Conservation (phyloP, 1,284 basidiomycete genomes). For the Ganoderma resinaceum region DNA sequence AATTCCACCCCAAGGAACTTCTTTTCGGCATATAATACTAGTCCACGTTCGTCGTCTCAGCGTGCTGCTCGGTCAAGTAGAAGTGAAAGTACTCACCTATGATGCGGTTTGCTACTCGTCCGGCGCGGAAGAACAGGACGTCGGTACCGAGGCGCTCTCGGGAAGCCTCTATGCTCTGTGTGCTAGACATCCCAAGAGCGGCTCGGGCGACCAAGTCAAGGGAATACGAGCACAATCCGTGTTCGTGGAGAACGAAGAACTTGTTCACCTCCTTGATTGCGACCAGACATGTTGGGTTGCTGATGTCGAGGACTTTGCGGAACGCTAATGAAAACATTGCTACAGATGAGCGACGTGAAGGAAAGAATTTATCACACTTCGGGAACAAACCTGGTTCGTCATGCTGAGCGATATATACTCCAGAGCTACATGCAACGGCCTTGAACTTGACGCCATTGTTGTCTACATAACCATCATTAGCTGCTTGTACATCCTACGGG, state of each 20-base stretch:
- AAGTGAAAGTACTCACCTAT: slow-evolving; percentile 49
- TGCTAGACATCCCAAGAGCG: slow-evolving; percentile 53
- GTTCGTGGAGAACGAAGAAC: slow-evolving; percentile 68
- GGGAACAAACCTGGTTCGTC: slow-evolving; percentile 51
- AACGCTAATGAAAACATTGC: slow-evolving; percentile 51
- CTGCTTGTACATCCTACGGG: neutral
- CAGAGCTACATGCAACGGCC: slow-evolving; percentile 65
- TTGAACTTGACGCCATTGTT: slow-evolving; percentile 49
- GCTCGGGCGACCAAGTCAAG: slow-evolving; percentile 71
- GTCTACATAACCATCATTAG: neutral
- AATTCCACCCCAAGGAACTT: slow-evolving; percentile 63
- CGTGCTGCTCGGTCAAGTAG: neutral
- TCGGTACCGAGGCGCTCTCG: slow-evolving; percentile 62
- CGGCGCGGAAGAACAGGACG: slow-evolving; percentile 66
- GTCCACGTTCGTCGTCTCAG: neutral
- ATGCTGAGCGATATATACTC: slow-evolving; percentile 67
- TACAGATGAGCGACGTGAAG: neutral
- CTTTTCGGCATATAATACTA: slow-evolving; percentile 76
- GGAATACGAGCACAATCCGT: slow-evolving; percentile 67
- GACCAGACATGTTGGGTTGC: slow-evolving; percentile 58
- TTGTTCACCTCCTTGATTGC: slow-evolving; percentile 69
- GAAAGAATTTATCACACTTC: neutral
- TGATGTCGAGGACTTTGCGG: slow-evolving; percentile 56
- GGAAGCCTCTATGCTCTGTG: slow-evolving; percentile 57
- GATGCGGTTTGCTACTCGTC: slow-evolving; percentile 57